Base-by-base conservation (phyloP, 306 rosid genomes). In the Pterocarpus macrocarpus region DNA sequence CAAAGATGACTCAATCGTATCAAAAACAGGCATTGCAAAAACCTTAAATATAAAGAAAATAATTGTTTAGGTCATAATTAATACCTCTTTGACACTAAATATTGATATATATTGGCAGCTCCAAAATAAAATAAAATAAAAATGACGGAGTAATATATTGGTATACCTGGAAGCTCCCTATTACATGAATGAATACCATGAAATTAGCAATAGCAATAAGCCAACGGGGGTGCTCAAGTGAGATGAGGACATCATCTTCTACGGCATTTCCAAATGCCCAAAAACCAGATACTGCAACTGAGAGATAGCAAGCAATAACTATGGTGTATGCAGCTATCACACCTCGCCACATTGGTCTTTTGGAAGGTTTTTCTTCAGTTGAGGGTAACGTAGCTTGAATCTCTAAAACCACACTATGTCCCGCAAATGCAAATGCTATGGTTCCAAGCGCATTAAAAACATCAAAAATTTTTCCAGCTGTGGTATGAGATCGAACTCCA, bases 361-460 rank as follows among this genome's bases (percentile, higher is more conserved):
- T 90, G 1, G 97, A 92, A 6, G 94, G 89, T 2, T 1, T 75
- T 13, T 90, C 86, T 17, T 77, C 71, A 0, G 93, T 82, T 6
- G 94, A 90, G 2, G 97, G 97, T 7, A 92, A 74, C 3, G 97
- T 92, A 4, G 97, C 97, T 80, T 92, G 97, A 72, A 92, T 90
- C 72, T 92, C 97, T 6, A 88, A 12, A 2, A 33, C 87, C 44
- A 92, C 97, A 15, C 93, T 87, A 8, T 92, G 97, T 1, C 92
- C 97, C 0, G 97, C 97, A 68, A 86, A 92, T 0, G 94, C 94
- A 69, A 92, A 90, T 1, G 97, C 97, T 13, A 90, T 80, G 22
- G 92, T 90, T 43, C 97, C 94, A 6, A 90, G 79, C 5, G 89
- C 97, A 8, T 80, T 89, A 49, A 92, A 78, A 0, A 73, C 38